Conservation (phyloP, 1,284 basidiomycete species). For the Ganoderma sinense region DNA sequence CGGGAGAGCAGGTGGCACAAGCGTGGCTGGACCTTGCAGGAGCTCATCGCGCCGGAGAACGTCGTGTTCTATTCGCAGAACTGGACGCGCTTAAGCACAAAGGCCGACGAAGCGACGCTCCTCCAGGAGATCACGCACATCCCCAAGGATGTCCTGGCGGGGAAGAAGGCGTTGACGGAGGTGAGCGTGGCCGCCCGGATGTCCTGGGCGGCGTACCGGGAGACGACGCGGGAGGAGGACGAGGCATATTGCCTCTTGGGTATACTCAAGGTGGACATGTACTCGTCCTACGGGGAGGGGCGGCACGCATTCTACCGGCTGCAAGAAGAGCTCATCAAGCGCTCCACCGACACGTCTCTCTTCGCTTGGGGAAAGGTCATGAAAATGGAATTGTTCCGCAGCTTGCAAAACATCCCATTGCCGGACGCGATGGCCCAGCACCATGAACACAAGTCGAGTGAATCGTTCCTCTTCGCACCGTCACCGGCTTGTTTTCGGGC, state of each 20-base stretch:
- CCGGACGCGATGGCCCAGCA: too few relatives aligned
- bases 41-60: constrained; percentile 35
- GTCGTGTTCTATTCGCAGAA: background rate
- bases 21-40: constrained; percentile 4
- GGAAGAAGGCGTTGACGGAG: constrained; percentile 4
- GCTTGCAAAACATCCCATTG: too few relatives aligned
- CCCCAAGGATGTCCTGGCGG: constrained; percentile 5
- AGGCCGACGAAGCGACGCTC: constrained; percentile 9
- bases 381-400: too few relatives aligned
- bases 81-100: constrained; percentile 1
- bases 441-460: background rate
- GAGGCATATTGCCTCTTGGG: background rate
- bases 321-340: constrained; percentile 1
- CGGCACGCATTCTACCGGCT: background rate
- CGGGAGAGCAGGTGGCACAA: background rate
- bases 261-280: background rate
- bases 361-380: constrained; percentile 1
- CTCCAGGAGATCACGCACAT: constrained; percentile 11
- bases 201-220: background rate
- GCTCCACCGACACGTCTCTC: background rate
- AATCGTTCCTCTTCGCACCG: background rate
- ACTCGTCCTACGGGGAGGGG: background rate
- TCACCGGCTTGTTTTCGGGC: background rate
- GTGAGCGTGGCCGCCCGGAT: constrained; percentile 16
- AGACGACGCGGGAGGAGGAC: background rate